Conservation (phyloP, 768 basidiomycete species). For the Chalciporus sphaerocephalus region DNA sequence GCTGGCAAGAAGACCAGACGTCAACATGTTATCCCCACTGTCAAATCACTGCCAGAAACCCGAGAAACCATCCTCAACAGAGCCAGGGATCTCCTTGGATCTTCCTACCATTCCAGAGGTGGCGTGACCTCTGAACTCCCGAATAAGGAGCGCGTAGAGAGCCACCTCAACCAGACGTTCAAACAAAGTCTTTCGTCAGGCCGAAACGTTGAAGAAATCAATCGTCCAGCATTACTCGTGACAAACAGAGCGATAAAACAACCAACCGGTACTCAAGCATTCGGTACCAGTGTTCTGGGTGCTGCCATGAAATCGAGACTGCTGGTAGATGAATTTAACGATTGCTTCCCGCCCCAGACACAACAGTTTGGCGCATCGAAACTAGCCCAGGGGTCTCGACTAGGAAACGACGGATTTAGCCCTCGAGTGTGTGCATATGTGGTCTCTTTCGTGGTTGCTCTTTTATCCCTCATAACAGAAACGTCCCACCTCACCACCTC, state of each 20-base stretch:
- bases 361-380: conserved; percentile 6
- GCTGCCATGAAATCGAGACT: background rate
- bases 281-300: conserved; percentile 38
- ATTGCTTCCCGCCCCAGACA: background rate
- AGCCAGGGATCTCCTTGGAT: conserved; percentile 35
- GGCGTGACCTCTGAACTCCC: conserved; percentile 1
- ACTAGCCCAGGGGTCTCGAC: conserved; percentile 18
- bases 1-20: conserved; percentile 45
- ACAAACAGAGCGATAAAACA: background rate
- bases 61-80: conserved; percentile 40
- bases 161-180: conserved; percentile 32
- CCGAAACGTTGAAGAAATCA: background rate
- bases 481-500: conserved; percentile 11
- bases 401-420: conserved; percentile 10
- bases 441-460: background rate
- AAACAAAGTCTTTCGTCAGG: conserved; percentile 28
- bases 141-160: conserved; percentile 1
- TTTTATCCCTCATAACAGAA: conserved; percentile 11
- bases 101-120: background rate
- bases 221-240: background rate
- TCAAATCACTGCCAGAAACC: conserved; percentile 45
- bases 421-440: background rate
- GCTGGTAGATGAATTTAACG: background rate
- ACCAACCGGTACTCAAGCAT: conserved; percentile 37
- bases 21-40: conserved; percentile 35